These are phyloP conservation scores for Hyphopichia homilentoma DNA, from an alignment of 805 yeast species.

Conservation along the genomic window DNA sequence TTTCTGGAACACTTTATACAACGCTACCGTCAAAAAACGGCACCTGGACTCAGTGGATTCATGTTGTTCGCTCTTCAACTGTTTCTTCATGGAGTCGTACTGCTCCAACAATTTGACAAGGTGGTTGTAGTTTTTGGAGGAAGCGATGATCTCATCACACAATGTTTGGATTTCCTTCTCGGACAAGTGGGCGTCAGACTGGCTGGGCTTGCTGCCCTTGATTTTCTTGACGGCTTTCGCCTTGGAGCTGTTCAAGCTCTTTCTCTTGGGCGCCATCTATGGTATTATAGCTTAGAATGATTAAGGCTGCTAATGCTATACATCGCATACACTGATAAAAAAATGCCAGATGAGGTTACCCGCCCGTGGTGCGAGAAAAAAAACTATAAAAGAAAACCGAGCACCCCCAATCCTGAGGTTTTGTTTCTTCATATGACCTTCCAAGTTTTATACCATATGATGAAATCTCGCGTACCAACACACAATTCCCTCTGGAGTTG, in stretches of 20 bases:
- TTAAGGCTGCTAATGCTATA: neutral
- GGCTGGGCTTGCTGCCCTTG: constrained; percentile 1
- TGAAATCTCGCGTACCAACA: constrained; percentile 55
- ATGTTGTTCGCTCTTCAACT: constrained; percentile 14
- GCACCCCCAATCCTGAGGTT: constrained; percentile 3
- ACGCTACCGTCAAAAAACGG: constrained; percentile 37
- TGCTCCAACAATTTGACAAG: constrained; percentile 45
- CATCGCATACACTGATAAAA: constrained; percentile 1
- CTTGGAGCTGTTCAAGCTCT: constrained; percentile 7
- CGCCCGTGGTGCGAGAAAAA: constrained; percentile 1
- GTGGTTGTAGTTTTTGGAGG: constrained; percentile 51
- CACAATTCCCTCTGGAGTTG: constrained; percentile 43
- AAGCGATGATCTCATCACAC: constrained; percentile 30
- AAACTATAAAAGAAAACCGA: neutral
- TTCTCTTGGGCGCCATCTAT: constrained; percentile 22
- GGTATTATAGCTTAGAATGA: neutral
- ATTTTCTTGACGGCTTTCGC: constrained; percentile 5
- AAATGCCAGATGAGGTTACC: constrained; percentile 8
- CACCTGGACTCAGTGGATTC: constrained; percentile 26
- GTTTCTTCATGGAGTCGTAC: constrained; percentile 20
- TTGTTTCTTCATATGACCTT: constrained; percentile 49
- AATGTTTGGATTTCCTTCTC: constrained; percentile 18
- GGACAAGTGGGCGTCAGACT: constrained; percentile 7
- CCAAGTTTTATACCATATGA: constrained; percentile 62
- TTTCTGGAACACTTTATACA: constrained; percentile 47